Conservation (phyloP, 2,329 filamentous ascomycete genomes). For the Aspergillus jensenii region DNA sequence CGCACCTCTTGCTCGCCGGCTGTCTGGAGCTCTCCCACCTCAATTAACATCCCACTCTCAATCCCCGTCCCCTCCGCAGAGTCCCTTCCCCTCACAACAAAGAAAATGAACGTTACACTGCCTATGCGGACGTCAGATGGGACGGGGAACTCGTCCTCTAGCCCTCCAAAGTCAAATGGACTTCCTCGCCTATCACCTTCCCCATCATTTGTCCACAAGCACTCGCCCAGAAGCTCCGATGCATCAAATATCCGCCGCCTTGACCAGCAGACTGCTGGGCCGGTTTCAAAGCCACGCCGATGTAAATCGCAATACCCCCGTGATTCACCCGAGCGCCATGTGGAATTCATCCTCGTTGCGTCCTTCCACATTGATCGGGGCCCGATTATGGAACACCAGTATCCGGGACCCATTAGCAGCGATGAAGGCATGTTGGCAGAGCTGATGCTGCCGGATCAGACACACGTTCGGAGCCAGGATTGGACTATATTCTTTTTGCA, state of each 20-base stretch:
- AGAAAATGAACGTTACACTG: conserved; percentile 37
- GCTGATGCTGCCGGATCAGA: conserved; percentile 96
- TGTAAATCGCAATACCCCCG: conserved; percentile 74
- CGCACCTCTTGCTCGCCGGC: conserved; percentile 7
- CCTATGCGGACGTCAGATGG: conserved; percentile 43
- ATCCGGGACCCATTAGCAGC: conserved; percentile 88
- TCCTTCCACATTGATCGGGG: conserved; percentile 97
- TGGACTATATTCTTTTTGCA: conserved; percentile 99
- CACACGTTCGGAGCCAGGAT: conserved; percentile 90
- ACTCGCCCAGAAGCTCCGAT: conserved; percentile 49
- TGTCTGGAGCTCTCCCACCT: conserved; percentile 10
- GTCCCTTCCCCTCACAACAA: not conserved
- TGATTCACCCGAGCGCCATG: conserved; percentile 81
- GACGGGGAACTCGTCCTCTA: conserved; percentile 45
- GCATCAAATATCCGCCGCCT: conserved; percentile 39
- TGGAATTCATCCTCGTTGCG: conserved; percentile 96
- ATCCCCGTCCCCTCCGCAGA: conserved; percentile 9
- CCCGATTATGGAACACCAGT: conserved; percentile 98
- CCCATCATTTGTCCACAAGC: conserved; percentile 56
- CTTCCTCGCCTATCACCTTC: conserved; percentile 59
- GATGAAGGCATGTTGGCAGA: conserved; percentile 98
- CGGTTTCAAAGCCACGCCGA: conserved; percentile 53
- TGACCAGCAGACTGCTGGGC: conserved; percentile 32
- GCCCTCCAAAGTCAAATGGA: conserved; percentile 47
- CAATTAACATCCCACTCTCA: conserved; percentile 15